phyloP scores from a whole-genome alignment of 2,329 filamentous ascomycete species.

The Talaromyces sp. region DNA sequence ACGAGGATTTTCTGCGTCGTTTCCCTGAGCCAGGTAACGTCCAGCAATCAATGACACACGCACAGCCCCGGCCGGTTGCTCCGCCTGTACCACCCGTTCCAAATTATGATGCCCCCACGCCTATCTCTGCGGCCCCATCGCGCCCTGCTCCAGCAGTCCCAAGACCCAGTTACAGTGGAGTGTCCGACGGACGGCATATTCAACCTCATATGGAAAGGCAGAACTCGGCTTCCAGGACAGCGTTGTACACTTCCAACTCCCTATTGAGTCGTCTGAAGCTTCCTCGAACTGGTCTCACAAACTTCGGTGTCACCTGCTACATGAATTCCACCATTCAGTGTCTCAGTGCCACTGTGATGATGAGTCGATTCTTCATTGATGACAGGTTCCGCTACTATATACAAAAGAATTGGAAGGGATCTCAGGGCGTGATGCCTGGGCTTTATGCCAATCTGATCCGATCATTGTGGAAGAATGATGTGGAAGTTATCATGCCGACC shows the following conservation, averaged over 20 bases:
- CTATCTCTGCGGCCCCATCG: slow-evolving; percentile 61
- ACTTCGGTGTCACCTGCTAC: slow-evolving; percentile 84
- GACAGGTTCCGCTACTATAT: slow-evolving; percentile 64
- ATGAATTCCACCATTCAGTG: slow-evolving; percentile 90
- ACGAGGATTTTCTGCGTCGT: slow-evolving; percentile 80
- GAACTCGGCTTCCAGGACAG: slow-evolving; percentile 48
- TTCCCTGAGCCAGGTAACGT: slow-evolving; percentile 72
- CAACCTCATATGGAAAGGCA: slow-evolving; percentile 48
- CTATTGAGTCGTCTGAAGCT: slow-evolving; percentile 52
- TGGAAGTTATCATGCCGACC: slow-evolving; percentile 56
- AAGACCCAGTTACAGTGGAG: slow-evolving; percentile 77
- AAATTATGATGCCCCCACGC: slow-evolving; percentile 35
- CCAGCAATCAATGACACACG: slow-evolving; percentile 59
- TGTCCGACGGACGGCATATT: slow-evolving; percentile 63
- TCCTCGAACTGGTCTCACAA: slow-evolving; percentile 73
- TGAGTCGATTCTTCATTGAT: slow-evolving; percentile 66
- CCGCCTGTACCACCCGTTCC: slow-evolving; percentile 35
- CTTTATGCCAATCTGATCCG: slow-evolving; percentile 64
- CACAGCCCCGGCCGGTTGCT: slow-evolving; percentile 35
- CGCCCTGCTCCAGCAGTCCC: slow-evolving; percentile 70
- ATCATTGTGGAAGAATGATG: slow-evolving; percentile 64
- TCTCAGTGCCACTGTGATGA: slow-evolving; percentile 69
- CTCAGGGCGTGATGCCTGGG: slow-evolving; percentile 63
- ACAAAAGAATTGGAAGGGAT: slow-evolving; percentile 68
- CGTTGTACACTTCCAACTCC: slow-evolving; percentile 46